Percentiles rank a stretch among this genome's conserved stretches.
Evolutionary conservation across 2,329 filamentous ascomycete species (phyloP).

Genomic region (Fusarium tanahbumbuense): DNA sequence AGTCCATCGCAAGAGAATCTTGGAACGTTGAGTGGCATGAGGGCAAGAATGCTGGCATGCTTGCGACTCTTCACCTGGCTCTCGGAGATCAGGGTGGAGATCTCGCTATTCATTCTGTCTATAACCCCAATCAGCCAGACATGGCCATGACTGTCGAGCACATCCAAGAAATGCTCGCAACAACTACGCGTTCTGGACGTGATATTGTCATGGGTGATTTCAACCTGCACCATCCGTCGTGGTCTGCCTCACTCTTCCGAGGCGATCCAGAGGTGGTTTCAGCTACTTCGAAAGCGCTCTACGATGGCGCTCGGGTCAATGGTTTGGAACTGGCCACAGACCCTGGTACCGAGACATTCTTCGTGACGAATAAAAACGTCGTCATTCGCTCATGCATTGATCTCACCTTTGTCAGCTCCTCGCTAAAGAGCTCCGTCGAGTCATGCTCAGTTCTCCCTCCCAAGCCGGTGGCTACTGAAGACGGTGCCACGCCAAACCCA

Average conservation of each 20-base stretch:
- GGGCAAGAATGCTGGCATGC: background rate
- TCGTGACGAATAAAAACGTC: rapidly evolving
- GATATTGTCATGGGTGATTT: conserved; percentile 17
- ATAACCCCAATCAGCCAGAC: background rate
- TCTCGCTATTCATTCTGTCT: conserved; percentile 5
- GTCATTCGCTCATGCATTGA: background rate
- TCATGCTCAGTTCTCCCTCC: background rate
- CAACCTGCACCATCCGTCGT: conserved; percentile 6
- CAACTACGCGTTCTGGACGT: background rate
- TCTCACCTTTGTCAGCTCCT: conserved; percentile 6
- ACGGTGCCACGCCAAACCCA: too few relatives aligned
- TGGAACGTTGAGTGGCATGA: conserved; percentile 5
- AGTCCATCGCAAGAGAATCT: background rate
- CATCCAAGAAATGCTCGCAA: background rate
- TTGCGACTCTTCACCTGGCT: conserved; percentile 1
- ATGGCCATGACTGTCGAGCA: background rate
- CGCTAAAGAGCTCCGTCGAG: background rate
- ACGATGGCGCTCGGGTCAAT: too few relatives aligned
- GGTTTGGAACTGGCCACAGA: background rate
- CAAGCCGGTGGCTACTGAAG: too few relatives aligned
- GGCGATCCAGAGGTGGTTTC: background rate
- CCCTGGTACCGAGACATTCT: background rate
- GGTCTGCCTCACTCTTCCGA: background rate
- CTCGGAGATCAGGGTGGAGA: background rate
- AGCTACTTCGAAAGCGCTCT: background rate